These are phyloP conservation scores for Neltuma alba DNA, from an alignment of 306 rosid species.

Conservation along the genomic window DNA sequence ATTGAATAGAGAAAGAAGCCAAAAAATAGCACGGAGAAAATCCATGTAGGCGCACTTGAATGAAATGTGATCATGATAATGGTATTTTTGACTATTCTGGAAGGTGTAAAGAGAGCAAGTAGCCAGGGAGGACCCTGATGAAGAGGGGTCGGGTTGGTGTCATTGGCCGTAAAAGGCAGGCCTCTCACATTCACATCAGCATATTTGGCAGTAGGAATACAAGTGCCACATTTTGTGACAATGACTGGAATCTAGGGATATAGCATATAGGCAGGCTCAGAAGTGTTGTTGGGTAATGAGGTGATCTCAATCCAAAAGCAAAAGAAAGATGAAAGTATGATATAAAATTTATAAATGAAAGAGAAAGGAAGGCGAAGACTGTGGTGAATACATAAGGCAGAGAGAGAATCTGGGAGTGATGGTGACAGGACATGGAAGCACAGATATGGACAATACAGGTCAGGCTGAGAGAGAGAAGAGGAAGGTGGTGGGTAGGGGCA, in stretches of 20 bases:
- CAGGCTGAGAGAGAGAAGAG: constrained; percentile 16
- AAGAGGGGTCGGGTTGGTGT: background rate
- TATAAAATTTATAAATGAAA: background rate
- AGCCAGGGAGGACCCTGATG: background rate
- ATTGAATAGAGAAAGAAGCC: background rate
- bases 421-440: constrained; percentile 62
- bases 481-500: background rate
- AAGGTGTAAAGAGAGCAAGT: background rate
- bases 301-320: background rate
- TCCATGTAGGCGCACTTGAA: constrained; percentile 17
- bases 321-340: background rate
- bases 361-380: background rate
- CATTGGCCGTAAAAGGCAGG: background rate
- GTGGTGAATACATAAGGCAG: constrained; percentile 12
- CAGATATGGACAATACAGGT: constrained; percentile 66
- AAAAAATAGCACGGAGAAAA: background rate
- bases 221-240: constrained; percentile 29
- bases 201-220: background rate
- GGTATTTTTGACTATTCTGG: constrained; percentile 35
- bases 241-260: constrained; percentile 14
- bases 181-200: background rate
- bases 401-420: constrained; percentile 61
- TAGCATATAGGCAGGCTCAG: background rate
- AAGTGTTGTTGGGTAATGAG: background rate
- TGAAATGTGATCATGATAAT: background rate